Evolutionary conservation across 768 basidiomycete genomes (phyloP), one percentile per base, ranked within the genome.

Genomic region (Tubosaeta sp.): DNA sequence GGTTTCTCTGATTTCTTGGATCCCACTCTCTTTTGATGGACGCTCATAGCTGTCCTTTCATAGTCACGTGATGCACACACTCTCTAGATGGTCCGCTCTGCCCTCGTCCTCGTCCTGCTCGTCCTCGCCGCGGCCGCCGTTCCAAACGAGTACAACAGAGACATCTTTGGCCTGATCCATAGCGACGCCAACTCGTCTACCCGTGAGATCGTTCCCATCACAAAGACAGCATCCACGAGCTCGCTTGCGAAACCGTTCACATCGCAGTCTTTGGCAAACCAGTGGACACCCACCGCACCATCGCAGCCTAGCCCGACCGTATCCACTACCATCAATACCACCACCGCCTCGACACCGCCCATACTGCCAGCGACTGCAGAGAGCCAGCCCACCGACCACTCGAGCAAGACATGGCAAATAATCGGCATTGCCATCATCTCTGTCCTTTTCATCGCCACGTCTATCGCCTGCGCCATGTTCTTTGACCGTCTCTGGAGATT

Each of bases 401-500:
- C 63, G 18, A 79, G 76, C 59, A 69, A 76, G 19, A 75, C 73
- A 60, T 87, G 86, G 86, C 84, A 85, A 66, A 76, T 84, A 40
- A 76, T 88, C 46, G 86, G 87, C 18, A 78, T 88, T 51, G 75
- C 77, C 12, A 75, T 86, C 49, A 78, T 86, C 53, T 73, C 76
- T n/a, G 73, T 89, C 58, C 81, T 75, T 43, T 72, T 79, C 32
- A 70, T 88, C 46, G 82, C 75, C 24, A 73, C 71, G 3, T 67
- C 77, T 44, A 75, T 85, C 56, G 71, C 87, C 44, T 69, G 76
- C 8, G 69, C 81, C 48, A 76, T 83, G 25, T 88, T 84, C 68
- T 87, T 86, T 67, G 86, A 90, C 68, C 76, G 80, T 31, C 83
- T 85, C 76, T 82, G 77, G 76, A 73, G 78, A 22, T 82, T 86